Percentiles rank a stretch among this genome's conserved stretches.
Evolutionary conservation across 352 stramenopile genomes (phyloP).

Genomic region (Pythium grandisporangium): DNA sequence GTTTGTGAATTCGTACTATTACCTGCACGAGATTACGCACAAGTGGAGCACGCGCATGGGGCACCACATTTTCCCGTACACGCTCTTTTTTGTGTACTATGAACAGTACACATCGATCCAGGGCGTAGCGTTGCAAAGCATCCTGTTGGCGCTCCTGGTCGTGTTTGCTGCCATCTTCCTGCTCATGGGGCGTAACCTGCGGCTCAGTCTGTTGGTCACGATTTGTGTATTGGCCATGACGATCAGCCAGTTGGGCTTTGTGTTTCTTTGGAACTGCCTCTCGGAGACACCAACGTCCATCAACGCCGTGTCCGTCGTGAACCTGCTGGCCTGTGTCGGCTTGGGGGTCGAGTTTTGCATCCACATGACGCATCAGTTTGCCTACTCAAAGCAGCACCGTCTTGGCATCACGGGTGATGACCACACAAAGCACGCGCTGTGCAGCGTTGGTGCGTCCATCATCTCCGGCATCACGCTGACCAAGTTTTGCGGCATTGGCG

Average conservation of each 20-base stretch:
- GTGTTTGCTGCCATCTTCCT: slow-evolving; percentile 75
- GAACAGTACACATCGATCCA: slow-evolving; percentile 91
- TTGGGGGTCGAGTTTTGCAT: slow-evolving; percentile 88
- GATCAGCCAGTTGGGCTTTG: slow-evolving; percentile 61
- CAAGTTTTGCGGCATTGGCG: slow-evolving; percentile 86
- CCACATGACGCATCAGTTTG: slow-evolving; percentile 82
- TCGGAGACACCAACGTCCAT: slow-evolving; percentile 58
- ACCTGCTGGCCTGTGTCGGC: slow-evolving; percentile 80
- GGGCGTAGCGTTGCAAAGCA: slow-evolving; percentile 77
- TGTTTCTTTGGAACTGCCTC: slow-evolving; percentile 76
- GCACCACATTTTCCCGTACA: slow-evolving; percentile 74
- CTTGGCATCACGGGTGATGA: slow-evolving; percentile 42
- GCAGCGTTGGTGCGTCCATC: slow-evolving; percentile 68
- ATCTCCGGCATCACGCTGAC: slow-evolving; percentile 90
- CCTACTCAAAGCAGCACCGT: slow-evolving; percentile 35
- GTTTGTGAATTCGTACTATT: slow-evolving; percentile 89
- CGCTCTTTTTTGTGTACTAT: slow-evolving; percentile 88
- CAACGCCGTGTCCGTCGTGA: slow-evolving; percentile 88
- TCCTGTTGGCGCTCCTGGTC: slow-evolving; percentile 70
- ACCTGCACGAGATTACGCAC: slow-evolving; percentile 50
- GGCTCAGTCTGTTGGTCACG: slow-evolving; percentile 57
- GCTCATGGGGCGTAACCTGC: slow-evolving; percentile 61
- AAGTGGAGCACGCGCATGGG: slow-evolving; percentile 19
- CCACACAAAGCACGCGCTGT: slow-evolving; percentile 66
- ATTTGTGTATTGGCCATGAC: slow-evolving; percentile 76